Evolutionary conservation across 2,329 filamentous ascomycete genomes (phyloP).

Genomic region (Cryphonectria japonica): DNA sequence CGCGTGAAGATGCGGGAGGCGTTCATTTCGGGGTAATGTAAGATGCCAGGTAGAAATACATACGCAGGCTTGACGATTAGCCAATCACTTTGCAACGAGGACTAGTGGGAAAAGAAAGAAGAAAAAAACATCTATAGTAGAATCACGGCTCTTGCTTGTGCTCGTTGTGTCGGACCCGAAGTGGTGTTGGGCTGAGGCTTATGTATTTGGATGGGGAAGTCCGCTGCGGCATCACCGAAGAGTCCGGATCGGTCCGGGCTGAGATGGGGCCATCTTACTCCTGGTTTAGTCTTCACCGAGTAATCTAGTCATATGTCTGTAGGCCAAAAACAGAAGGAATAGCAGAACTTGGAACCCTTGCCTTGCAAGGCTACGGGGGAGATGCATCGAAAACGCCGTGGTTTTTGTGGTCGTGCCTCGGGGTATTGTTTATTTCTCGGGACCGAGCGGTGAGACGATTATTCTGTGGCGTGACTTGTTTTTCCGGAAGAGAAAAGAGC

Average conservation of each 20-base stretch:
- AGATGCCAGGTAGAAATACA: neutral
- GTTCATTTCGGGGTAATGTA: constrained; percentile 8
- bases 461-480: neutral
- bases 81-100: neutral
- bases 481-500: no score
- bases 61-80: no score
- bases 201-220: constrained; percentile 29
- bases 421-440: constrained; percentile 10
- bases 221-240: constrained; percentile 14
- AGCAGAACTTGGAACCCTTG: neutral
- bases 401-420: neutral
- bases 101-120: neutral
- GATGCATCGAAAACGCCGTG: neutral
- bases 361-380: neutral
- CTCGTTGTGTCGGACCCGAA: constrained; percentile 5
- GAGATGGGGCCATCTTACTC: neutral
- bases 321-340: neutral
- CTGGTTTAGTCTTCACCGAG: neutral
- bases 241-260: constrained; percentile 28
- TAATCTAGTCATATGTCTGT: no score
- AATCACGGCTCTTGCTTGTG: neutral
- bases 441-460: constrained; percentile 18
- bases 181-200: constrained; percentile 1
- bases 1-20: constrained; percentile 24
- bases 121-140: neutral